Evolutionary conservation across 441 rosid genomes (phyloP).

Genomic region (Euphorbia schlechtendalii): DNA sequence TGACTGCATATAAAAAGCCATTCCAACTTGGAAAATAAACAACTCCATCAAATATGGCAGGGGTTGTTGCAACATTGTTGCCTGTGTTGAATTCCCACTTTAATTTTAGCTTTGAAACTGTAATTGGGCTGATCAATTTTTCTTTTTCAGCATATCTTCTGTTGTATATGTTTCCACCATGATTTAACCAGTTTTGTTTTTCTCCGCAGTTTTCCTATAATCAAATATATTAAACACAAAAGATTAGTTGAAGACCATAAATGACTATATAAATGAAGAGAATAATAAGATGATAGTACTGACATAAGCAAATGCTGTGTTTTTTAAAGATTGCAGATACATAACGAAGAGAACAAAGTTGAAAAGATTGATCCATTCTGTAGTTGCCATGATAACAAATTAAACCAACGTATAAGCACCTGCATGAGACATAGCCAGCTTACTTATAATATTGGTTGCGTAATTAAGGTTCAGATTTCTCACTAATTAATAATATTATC

Average conservation of each 20-base stretch:
- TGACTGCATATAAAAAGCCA: conserved; percentile 33
- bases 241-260: neutral
- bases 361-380: neutral
- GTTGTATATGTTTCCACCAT: conserved; percentile 32
- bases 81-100: conserved; percentile 39
- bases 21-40: conserved; percentile 46
- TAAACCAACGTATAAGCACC: no score
- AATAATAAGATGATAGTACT: neutral
- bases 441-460: no score
- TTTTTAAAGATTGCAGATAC: neutral
- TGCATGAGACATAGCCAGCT: no score
- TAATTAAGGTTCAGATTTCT: no score
- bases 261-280: neutral
- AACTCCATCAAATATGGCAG: conserved; percentile 26
- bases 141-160: conserved; percentile 31
- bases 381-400: neutral
- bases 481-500: no score
- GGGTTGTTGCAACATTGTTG: conserved; percentile 32
- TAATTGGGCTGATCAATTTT: conserved; percentile 23
- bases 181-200: conserved; percentile 33
- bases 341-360: neutral
- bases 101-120: conserved; percentile 22
- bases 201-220: neutral
- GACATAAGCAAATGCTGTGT: neutral
- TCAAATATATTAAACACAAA: neutral